Evolutionary conservation across 108 stramenopile genomes (phyloP), one percentile per base, ranked within the genome.

Genomic region (Cyclotella distinguenda): DNA sequence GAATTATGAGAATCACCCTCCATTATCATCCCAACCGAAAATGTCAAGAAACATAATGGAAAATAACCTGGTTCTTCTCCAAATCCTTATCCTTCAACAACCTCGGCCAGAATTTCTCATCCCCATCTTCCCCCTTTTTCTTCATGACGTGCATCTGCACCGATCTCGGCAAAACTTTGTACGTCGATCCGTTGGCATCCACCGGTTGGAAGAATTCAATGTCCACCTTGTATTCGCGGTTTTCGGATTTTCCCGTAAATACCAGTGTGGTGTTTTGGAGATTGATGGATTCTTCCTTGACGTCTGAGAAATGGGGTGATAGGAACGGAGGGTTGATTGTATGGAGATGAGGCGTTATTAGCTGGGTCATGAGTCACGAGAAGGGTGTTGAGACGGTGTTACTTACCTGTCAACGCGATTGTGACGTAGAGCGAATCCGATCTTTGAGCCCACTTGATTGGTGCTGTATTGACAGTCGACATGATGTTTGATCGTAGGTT

Each of bases 381-480:
- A n/a, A n/a, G n/a, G n/a, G n/a, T 45, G 31, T 23, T 36, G 16
- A 34, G 13, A 46, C 21, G 30, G 25, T 16, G 32, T 13, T 27
- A 80, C 90, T 60, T 59, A 91, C 90, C 90, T 42, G 87, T 73
- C 31, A 97, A 72, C 51, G 88, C 83, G 57, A 97, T 94, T 21
- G 96, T 97, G 39, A 97, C 64, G 60, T 95, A 97, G 13, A 97
- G 68, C 35, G 94, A 94, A 66, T 97, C 96, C 6, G 70, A 70
- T 70, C 96, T 82, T 58, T 97, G 95, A 7, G 96, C 96, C 92
- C 93, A 97, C 76, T 95, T 88, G 83, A 91, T 86, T 34, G 90
- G 90, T 49, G 90, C 90, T 74, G 85, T 86, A 64, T 91, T 91
- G 27, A 65, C 44, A 36, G n/a, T 59, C 19, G 60, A 61, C 32